These are phyloP conservation scores for Colletotrichum siamense DNA, from an alignment of 2,329 filamentous ascomycete species.

Conservation along the genomic window DNA sequence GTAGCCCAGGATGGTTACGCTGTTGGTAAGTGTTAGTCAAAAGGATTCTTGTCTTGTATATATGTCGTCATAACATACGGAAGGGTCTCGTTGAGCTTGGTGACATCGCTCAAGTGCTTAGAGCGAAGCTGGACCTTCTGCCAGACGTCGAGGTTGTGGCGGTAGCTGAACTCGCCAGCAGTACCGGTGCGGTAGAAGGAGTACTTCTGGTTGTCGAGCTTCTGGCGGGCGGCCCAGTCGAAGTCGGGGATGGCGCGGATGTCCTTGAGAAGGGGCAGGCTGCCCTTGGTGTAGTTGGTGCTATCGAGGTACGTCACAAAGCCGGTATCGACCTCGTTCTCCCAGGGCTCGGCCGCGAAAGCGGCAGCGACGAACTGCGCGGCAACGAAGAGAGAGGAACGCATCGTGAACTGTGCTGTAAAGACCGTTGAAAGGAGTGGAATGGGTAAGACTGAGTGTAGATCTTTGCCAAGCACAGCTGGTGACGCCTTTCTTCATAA, in stretches of 20 bases:
- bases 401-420: neutral
- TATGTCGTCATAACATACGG: conserved; percentile 22
- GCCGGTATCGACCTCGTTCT: conserved; percentile 42
- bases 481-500: neutral
- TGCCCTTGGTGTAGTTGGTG: conserved; percentile 36
- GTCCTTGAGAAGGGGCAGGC: conserved; percentile 41
- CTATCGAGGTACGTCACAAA: conserved; percentile 30
- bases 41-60: neutral
- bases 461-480: neutral
- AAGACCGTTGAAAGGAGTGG: neutral
- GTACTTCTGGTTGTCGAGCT: conserved; percentile 45
- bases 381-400: neutral
- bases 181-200: conserved; percentile 56
- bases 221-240: conserved; percentile 51
- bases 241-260: conserved; percentile 54
- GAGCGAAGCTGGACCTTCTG: conserved; percentile 49
- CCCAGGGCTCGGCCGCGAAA: conserved; percentile 33
- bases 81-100: conserved; percentile 37
- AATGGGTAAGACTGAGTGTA: neutral
- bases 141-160: conserved; percentile 57
- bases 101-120: conserved; percentile 43
- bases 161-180: conserved; percentile 55
- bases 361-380: conserved; percentile 28
- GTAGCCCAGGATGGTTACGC: conserved; percentile 49
- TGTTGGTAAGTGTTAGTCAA: neutral